phyloP scores from a whole-genome alignment of 768 basidiomycete species.

The Chalciporus piperatus region DNA sequence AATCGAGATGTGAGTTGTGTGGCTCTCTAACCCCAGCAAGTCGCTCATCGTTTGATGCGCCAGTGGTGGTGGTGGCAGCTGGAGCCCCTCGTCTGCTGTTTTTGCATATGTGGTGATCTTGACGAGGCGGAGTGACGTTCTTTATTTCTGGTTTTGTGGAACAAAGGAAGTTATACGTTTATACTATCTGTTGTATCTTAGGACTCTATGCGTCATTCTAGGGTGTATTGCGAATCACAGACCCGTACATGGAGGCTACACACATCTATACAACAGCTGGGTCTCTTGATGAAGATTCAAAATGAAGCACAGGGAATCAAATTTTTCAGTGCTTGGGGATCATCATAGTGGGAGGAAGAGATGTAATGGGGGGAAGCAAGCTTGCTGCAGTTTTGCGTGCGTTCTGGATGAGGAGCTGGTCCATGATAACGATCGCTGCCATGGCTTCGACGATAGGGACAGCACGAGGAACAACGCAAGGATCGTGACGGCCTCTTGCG shows the following conservation, averaged over 20 bases:
- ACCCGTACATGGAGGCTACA: not conserved
- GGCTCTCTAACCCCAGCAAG: not conserved
- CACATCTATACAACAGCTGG: not conserved
- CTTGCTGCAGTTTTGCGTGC: constrained; percentile 70
- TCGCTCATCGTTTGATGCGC: constrained; percentile 1
- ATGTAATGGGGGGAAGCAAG: constrained; percentile 79
- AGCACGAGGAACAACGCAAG: constrained; percentile 95
- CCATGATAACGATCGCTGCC: constrained; percentile 95
- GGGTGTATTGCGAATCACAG: not conserved
- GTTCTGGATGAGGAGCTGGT: constrained; percentile 87
- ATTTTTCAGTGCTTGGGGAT: constrained; percentile 41
- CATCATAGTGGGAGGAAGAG: constrained; percentile 92
- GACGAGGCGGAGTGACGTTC: constrained; percentile 46
- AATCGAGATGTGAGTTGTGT: constrained; percentile 59
- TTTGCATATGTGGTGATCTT: constrained; percentile 42
- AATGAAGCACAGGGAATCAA: constrained; percentile 2
- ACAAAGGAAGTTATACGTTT: not conserved
- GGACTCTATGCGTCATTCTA: constrained; percentile 5
- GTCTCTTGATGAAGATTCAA: constrained; percentile 3
- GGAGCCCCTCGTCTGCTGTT: constrained; percentile 62
- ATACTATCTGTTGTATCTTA: constrained; percentile 18
- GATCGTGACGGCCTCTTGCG: constrained; percentile 92
- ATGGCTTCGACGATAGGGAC: constrained; percentile 98
- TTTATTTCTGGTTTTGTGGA: not conserved
- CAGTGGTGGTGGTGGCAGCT: constrained; percentile 89